phyloP scores from a whole-genome alignment of 306 rosid species.

The Quillaja saponaria region DNA sequence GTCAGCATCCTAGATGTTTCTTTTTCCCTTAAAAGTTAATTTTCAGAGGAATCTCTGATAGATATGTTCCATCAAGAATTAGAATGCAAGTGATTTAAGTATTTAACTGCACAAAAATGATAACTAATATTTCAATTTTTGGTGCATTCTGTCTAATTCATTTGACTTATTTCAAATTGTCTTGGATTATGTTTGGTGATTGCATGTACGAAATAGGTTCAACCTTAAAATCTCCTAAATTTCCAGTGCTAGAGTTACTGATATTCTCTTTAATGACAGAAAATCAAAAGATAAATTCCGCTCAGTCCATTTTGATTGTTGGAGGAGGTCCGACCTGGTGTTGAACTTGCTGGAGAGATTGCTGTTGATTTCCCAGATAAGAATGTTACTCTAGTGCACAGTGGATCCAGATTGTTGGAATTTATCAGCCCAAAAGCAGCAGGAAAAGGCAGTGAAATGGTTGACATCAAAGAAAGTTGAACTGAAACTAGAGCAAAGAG shows the following conservation, averaged over 20 bases:
- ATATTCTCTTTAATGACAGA: conserved; percentile 48
- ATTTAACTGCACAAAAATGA: too few relatives aligned
- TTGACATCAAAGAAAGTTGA: conserved; percentile 57
- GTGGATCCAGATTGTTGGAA: conserved; percentile 70
- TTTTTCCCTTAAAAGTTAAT: too few relatives aligned
- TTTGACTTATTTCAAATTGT: conserved; percentile 3
- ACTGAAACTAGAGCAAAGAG: conserved; percentile 57
- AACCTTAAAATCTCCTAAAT: conserved; percentile 16
- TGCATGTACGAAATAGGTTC: conserved; percentile 19
- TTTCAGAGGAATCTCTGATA: too few relatives aligned
- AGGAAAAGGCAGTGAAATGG: conserved; percentile 56
- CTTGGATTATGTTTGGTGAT: conserved; percentile 11
- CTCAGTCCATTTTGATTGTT: conserved; percentile 68
- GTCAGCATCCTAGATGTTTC: background rate
- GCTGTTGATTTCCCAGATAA: conserved; percentile 67
- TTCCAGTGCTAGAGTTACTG: conserved; percentile 15
- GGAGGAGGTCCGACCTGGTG: conserved; percentile 95
- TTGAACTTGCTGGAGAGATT: conserved; percentile 85
- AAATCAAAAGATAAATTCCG: conserved; percentile 55
- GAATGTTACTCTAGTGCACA: conserved; percentile 64
- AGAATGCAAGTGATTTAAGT: too few relatives aligned
- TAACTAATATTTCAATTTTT: too few relatives aligned
- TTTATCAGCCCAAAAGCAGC: conserved; percentile 74
- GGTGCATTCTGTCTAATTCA: background rate
- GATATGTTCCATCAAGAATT: too few relatives aligned